A percentile compares a stretch with the other conserved stretches of the same genome.
These are phyloP conservation scores for Mucor lusitanicus DNA, from an alignment of 371 early-diverging fungal genomes.

Conservation along the genomic window DNA sequence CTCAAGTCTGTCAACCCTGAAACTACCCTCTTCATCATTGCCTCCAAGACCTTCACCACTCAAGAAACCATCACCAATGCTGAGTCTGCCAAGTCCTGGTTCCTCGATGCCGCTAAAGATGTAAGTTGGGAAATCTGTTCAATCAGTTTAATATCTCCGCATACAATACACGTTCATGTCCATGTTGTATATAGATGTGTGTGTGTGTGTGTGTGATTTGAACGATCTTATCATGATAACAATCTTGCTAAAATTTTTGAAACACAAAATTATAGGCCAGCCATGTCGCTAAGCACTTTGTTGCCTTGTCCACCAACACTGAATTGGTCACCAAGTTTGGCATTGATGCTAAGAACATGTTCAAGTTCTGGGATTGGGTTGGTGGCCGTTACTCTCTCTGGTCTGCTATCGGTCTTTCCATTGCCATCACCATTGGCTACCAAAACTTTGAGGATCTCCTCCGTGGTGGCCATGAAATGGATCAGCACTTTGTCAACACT, in stretches of 20 bases:
- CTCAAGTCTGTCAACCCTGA: constrained; percentile 89
- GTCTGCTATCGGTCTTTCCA: constrained; percentile 98
- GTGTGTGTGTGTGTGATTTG: background rate
- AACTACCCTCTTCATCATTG: constrained; percentile 96
- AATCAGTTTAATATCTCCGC: constrained; percentile 1
- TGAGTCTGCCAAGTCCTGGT: constrained; percentile 92
- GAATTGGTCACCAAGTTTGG: constrained; percentile 90
- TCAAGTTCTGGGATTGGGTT: constrained; percentile 99
- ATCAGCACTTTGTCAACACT: constrained; percentile 89
- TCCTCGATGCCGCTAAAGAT: constrained; percentile 82
- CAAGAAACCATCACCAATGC: constrained; percentile 99
- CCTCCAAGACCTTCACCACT: constrained; percentile 99
- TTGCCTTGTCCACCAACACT: constrained; percentile 98
- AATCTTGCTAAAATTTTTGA: constrained; percentile 14
- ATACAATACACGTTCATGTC: background rate
- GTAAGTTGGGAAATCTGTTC: constrained; percentile 48
- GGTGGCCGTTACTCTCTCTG: constrained; percentile 99
- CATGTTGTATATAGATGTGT: no score
- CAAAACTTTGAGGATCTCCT: constrained; percentile 95
- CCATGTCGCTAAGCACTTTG: constrained; percentile 98
- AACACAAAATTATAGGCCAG: constrained; percentile 41
- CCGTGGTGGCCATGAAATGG: constrained; percentile 96
- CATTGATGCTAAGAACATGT: constrained; percentile 93
- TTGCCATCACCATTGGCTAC: constrained; percentile 94
- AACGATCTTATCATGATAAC: constrained; percentile 23